Conservation (phyloP, 495 filamentous ascomycete species). For the Astrothelium macrocarpum region DNA sequence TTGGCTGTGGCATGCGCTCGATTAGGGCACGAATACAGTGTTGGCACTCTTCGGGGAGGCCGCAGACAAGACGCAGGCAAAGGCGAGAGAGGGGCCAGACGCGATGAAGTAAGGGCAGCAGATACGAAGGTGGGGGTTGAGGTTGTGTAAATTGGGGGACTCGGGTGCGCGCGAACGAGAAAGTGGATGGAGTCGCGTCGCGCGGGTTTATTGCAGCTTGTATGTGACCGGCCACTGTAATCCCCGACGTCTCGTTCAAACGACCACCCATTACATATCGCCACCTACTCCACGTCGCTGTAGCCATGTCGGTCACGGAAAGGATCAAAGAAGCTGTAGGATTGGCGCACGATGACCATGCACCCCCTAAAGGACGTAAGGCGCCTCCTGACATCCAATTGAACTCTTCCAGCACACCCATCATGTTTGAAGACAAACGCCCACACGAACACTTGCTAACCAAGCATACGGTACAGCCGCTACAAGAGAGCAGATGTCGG, state of each 20-base stretch:
- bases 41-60: neutral
- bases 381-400: neutral
- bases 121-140: neutral
- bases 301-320: conserved; percentile 34
- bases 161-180: neutral
- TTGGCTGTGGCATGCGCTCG: conserved; percentile 1
- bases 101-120: neutral
- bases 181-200: neutral
- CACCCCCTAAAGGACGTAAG: conserved; percentile 8
- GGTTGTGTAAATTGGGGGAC: neutral
- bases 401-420: neutral
- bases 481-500: conserved; percentile 83
- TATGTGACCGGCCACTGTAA: neutral
- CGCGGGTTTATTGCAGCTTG: neutral
- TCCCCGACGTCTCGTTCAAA: neutral
- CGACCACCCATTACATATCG: neutral
- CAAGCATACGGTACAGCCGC: conserved; percentile 38
- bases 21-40: neutral
- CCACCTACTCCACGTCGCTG: too few species aligned
- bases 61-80: neutral
- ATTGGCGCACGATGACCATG: conserved; percentile 19
- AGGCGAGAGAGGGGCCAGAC: neutral
- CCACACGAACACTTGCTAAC: neutral
- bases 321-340: conserved; percentile 35
- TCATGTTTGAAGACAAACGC: neutral